phyloP scores from a whole-genome alignment of 2,329 filamentous ascomycete species.

The Cordyceps farinosa region DNA sequence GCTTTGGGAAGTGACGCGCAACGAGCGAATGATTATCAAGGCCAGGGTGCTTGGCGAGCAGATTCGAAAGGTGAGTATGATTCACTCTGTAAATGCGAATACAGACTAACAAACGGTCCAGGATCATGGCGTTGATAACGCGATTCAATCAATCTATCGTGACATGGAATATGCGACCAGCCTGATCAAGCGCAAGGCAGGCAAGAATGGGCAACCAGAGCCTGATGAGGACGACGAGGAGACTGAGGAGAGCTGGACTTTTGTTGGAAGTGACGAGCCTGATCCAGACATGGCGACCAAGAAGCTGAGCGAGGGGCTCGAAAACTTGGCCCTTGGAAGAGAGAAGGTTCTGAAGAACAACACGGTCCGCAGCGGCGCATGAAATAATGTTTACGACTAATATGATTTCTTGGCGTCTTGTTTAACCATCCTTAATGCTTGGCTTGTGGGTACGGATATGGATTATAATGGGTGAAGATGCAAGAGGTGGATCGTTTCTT shows the following conservation, averaged over 20 bases:
- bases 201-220: slow-evolving; percentile 44
- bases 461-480: neutral
- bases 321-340: slow-evolving; percentile 20
- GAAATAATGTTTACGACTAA: slow-evolving; percentile 2
- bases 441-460: neutral
- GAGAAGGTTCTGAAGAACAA: slow-evolving; percentile 27
- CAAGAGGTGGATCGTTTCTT: neutral
- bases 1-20: slow-evolving; percentile 87
- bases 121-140: slow-evolving; percentile 87
- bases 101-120: slow-evolving; percentile 38
- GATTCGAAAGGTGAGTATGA: slow-evolving; percentile 70
- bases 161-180: slow-evolving; percentile 90
- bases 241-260: slow-evolving; percentile 84
- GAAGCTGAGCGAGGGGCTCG: slow-evolving; percentile 37
- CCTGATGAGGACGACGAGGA: slow-evolving; percentile 50
- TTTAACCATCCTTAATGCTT: neutral
- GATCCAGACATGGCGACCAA: slow-evolving; percentile 42
- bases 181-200: slow-evolving; percentile 65
- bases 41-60: slow-evolving; percentile 77
- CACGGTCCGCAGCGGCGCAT: slow-evolving; percentile 14
- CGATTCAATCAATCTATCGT: slow-evolving; percentile 89
- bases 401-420: slow-evolving; percentile 1
- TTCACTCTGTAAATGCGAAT: neutral
- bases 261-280: slow-evolving; percentile 61
- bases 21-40: slow-evolving; percentile 86